Conservation (phyloP, 768 basidiomycete species). For the Collybia nuda region DNA sequence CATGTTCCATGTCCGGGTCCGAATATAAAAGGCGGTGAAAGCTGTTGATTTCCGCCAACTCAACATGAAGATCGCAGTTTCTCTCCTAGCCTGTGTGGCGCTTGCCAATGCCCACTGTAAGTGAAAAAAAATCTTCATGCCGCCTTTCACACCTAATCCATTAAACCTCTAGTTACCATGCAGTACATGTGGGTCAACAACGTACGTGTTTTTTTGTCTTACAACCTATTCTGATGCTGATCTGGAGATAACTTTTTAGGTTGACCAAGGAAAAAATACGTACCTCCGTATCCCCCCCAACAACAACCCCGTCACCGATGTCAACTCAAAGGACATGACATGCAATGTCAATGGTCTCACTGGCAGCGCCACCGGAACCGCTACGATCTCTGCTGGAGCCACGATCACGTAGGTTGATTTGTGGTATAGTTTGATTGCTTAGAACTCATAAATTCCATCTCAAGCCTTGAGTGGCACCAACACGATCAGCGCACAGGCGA, state of each 20-base stretch:
- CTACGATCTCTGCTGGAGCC: constrained; percentile 38
- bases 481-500: constrained; percentile 51
- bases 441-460: neutral
- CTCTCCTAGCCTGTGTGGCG: constrained; percentile 33
- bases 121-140: neutral
- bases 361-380: constrained; percentile 34
- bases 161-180: constrained; percentile 36
- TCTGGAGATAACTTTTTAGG: constrained; percentile 17
- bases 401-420: constrained; percentile 31
- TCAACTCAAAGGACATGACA: constrained; percentile 46
- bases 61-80: constrained; percentile 34
- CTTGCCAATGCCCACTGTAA: constrained; percentile 41
- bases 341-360: constrained; percentile 50
- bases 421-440: neutral
- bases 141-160: neutral
- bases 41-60: neutral
- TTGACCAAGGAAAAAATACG: constrained; percentile 42
- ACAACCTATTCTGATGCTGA: neutral
- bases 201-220: constrained; percentile 20
- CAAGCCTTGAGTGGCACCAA: constrained; percentile 53
- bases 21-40: neutral
- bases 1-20: neutral
- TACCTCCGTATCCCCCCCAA: constrained; percentile 46
- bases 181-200: constrained; percentile 50
- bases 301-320: constrained; percentile 54